These are phyloP conservation scores for Fusarium sp. DNA, from an alignment of 2,329 filamentous ascomycete genomes.

Conservation along the genomic window DNA sequence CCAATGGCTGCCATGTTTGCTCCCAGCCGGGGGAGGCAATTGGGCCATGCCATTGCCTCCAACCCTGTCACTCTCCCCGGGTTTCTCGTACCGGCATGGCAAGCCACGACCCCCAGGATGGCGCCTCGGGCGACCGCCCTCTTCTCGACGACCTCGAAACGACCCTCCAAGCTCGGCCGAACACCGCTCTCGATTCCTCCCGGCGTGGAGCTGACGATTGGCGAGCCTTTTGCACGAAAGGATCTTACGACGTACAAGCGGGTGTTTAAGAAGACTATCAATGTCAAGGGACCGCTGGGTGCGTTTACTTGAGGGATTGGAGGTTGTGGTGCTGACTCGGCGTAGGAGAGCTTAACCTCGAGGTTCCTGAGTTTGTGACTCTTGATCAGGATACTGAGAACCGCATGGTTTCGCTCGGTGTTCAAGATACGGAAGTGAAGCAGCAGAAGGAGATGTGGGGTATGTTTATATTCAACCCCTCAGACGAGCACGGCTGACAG, in stretches of 20 bases:
- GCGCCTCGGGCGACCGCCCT: slow-evolving; percentile 51
- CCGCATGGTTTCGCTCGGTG: slow-evolving; percentile 74
- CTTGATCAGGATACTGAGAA: slow-evolving; percentile 75
- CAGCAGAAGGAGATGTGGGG: slow-evolving; percentile 97
- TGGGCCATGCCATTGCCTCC: slow-evolving; percentile 63
- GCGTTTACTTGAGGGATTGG: slow-evolving; percentile 42
- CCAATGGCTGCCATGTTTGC: slow-evolving; percentile 70
- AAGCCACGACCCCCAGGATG: slow-evolving; percentile 52
- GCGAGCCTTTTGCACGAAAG: slow-evolving; percentile 68
- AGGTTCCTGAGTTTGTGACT: slow-evolving; percentile 82
- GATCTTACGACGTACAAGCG: slow-evolving; percentile 70
- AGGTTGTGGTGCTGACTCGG: slow-evolving; percentile 17
- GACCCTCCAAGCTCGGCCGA: slow-evolving; percentile 85
- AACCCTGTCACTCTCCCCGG: slow-evolving; percentile 70
- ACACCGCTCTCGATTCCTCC: slow-evolving; percentile 84
- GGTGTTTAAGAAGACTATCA: slow-evolving; percentile 74
- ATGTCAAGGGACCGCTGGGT: slow-evolving; percentile 86
- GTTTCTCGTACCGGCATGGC: slow-evolving; percentile 81
- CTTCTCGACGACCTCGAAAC: slow-evolving; percentile 79
- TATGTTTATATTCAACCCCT: slow-evolving; percentile 53
- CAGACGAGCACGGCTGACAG: slow-evolving; percentile 13
- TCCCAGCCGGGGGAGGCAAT: slow-evolving; percentile 69
- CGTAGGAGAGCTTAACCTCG: slow-evolving; percentile 78
- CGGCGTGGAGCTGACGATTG: slow-evolving; percentile 81
- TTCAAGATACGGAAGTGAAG: slow-evolving; percentile 75